phyloP scores from a whole-genome alignment of 306 rosid species.

The Psophocarpus tetragonolobus region DNA sequence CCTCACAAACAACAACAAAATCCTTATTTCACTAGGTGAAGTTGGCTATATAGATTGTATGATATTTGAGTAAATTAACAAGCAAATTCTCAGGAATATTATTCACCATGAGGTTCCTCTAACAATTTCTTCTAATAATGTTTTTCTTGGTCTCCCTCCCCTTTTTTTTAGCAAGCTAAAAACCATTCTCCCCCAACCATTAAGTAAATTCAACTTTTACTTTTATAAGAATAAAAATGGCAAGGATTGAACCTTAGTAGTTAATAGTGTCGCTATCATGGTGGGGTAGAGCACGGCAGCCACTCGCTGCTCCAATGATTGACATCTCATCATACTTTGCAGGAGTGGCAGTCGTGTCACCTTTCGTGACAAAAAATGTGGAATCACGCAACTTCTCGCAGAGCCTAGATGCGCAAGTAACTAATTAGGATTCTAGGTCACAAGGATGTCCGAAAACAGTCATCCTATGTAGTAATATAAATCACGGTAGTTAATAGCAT shows the following conservation, averaged over 20 bases:
- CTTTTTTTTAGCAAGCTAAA: neutral
- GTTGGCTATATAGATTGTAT: neutral
- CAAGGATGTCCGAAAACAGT: too few relatives aligned
- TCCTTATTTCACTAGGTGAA: neutral
- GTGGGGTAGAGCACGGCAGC: too few relatives aligned
- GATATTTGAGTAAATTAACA: neutral
- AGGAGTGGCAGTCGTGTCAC: too few relatives aligned
- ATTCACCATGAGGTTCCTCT: neutral
- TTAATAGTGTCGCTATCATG: too few relatives aligned
- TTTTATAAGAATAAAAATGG: neutral
- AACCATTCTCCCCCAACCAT: neutral
- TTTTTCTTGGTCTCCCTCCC: neutral
- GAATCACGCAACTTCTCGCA: too few relatives aligned
- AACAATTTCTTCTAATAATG: neutral
- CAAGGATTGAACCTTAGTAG: neutral
- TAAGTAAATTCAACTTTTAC: neutral
- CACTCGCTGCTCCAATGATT: too few relatives aligned
- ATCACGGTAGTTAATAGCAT: too few relatives aligned
- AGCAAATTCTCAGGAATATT: neutral
- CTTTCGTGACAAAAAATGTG: too few relatives aligned
- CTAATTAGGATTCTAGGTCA: too few relatives aligned
- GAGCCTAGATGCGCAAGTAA: too few relatives aligned
- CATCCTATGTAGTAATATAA: too few relatives aligned
- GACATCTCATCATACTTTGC: too few relatives aligned
- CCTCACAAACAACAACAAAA: neutral